phyloP scores from a whole-genome alignment of 2,329 filamentous ascomycete genomes.

The Lasiodiplodia hormozganensis region DNA sequence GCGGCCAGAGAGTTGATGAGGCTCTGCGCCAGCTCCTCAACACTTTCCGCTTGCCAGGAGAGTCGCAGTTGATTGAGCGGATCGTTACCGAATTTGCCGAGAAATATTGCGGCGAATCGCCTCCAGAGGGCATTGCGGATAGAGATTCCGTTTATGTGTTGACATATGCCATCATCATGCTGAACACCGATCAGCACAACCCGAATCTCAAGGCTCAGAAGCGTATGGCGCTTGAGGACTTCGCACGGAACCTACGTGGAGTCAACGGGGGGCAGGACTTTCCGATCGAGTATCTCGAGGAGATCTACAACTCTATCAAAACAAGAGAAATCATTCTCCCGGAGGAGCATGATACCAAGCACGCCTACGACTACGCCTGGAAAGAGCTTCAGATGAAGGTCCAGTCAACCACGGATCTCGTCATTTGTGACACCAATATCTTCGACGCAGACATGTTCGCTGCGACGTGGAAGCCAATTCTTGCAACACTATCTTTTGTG shows the following conservation, averaged over 20 bases:
- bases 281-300: conserved; percentile 78
- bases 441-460: conserved; percentile 98
- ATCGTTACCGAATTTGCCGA: conserved; percentile 89
- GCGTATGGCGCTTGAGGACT: conserved; percentile 85
- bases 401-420: conserved; percentile 73
- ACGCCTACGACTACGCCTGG: conserved; percentile 98
- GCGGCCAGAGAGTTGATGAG: conserved; percentile 85
- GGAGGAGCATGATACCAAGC: conserved; percentile 95
- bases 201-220: conserved; percentile 80
- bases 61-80: conserved; percentile 89
- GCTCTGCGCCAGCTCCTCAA: conserved; percentile 86
- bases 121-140: conserved; percentile 78
- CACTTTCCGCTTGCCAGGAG: conserved; percentile 90
- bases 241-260: conserved; percentile 86
- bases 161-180: conserved; percentile 95
- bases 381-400: conserved; percentile 90
- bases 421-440: conserved; percentile 87
- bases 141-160: conserved; percentile 89
- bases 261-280: conserved; percentile 90
- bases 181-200: conserved; percentile 97
- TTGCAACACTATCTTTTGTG: conserved; percentile 94
- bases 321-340: conserved; percentile 94
- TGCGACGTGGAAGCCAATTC: conserved; percentile 92
- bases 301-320: conserved; percentile 90
- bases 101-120: conserved; percentile 76